Evolutionary conservation across 1,284 basidiomycete species (phyloP).

Genomic region (Austroboletus olivaceoglutinosus): DNA sequence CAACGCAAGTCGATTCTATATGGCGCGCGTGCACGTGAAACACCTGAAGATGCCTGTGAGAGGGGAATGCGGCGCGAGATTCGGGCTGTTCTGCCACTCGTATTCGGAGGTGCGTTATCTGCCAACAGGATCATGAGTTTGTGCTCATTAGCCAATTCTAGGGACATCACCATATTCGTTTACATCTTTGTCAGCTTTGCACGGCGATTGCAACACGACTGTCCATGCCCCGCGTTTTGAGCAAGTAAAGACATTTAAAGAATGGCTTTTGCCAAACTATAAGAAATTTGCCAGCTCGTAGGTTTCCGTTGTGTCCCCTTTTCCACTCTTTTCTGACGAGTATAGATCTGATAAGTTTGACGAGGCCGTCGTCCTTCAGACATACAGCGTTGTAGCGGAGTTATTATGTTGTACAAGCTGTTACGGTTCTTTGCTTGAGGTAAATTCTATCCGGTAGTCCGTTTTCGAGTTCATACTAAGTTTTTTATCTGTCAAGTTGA

Average conservation of each 20-base stretch:
- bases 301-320: neutral
- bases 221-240: constrained; percentile 62
- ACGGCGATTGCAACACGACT: constrained; percentile 44
- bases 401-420: constrained; percentile 60
- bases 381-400: constrained; percentile 58
- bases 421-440: constrained; percentile 67
- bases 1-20: constrained; percentile 69
- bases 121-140: neutral
- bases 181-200: constrained; percentile 41
- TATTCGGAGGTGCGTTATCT: constrained; percentile 59
- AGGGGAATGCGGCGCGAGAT: constrained; percentile 67
- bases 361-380: constrained; percentile 39
- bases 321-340: neutral
- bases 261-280: constrained; percentile 69
- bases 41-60: constrained; percentile 65
- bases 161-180: constrained; percentile 30
- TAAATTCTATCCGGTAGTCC: constrained; percentile 31
- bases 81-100: constrained; percentile 57
- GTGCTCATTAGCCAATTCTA: constrained; percentile 16
- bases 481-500: constrained; percentile 49
- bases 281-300: constrained; percentile 49
- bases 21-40: constrained; percentile 62
- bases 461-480: neutral
- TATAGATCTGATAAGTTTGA: constrained; percentile 27
- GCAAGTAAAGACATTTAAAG: constrained; percentile 61